Percentiles rank a stretch among this genome's conserved stretches.
Evolutionary conservation across 148 eudicot species (phyloP).

Genomic region (Cornus florida): DNA sequence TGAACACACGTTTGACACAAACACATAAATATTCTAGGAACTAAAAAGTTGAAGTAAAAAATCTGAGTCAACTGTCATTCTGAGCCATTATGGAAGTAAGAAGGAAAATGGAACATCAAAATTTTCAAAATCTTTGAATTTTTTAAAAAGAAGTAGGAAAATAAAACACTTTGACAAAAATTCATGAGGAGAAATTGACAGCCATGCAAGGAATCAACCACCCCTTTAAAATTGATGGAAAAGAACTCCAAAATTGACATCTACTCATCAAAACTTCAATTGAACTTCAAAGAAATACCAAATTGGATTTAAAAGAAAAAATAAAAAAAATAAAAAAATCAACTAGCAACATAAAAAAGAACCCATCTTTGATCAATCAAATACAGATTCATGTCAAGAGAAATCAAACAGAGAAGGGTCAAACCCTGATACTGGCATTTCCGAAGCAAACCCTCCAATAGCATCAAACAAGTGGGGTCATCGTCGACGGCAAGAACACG

Average conservation of each 20-base stretch:
- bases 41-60: background rate
- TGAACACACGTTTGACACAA: background rate
- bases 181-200: background rate
- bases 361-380: background rate
- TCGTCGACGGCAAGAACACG: constrained; percentile 91
- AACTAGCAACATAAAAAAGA: background rate
- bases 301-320: background rate
- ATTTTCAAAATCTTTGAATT: too few relatives aligned
- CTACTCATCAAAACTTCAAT: background rate
- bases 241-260: background rate
- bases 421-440: constrained; percentile 80
- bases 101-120: too few relatives aligned
- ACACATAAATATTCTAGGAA: background rate
- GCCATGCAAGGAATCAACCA: background rate
- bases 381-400: background rate
- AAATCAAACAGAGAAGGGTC: constrained; percentile 10
- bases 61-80: background rate
- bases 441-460: constrained; percentile 59
- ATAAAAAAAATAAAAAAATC: background rate
- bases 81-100: too few relatives aligned
- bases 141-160: too few relatives aligned
- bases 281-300: background rate
- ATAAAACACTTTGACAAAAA: background rate
- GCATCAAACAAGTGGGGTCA: constrained; percentile 64
- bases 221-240: background rate